These are phyloP conservation scores for Centaurea solstitialis DNA, from an alignment of 129 eudicot species.

Conservation along the genomic window DNA sequence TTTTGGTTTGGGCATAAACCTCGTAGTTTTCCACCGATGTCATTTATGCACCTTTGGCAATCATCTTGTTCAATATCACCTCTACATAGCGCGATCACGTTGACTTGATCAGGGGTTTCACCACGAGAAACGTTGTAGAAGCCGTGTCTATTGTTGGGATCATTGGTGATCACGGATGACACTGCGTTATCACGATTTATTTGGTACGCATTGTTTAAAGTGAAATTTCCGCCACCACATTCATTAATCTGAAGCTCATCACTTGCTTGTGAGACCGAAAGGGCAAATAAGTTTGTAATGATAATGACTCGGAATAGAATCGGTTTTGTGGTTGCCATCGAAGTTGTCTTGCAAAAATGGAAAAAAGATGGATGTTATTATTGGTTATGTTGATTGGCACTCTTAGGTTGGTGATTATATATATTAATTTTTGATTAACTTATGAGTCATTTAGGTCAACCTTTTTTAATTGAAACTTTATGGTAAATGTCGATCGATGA, in stretches of 20 bases:
- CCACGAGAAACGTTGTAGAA: slow-evolving; percentile 34
- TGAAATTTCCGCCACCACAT: not conserved
- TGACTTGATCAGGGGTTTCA: slow-evolving; percentile 27
- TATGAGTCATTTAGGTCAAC: no score
- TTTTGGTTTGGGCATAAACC: no score
- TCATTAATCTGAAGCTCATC: no score
- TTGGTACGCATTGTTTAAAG: slow-evolving; percentile 20
- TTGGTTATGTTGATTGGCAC: no score
- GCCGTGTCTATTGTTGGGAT: slow-evolving; percentile 22
- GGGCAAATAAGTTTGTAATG: not conserved
- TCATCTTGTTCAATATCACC: slow-evolving; percentile 38
- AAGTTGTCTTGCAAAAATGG: no score
- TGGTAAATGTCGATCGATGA: no score
- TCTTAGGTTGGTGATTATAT: no score
- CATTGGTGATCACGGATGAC: slow-evolving; percentile 10
- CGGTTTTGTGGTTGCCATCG: not conserved
- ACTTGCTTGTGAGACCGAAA: slow-evolving; percentile 11
- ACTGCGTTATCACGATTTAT: slow-evolving; percentile 20
- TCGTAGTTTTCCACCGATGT: not conserved
- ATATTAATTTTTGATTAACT: no score
- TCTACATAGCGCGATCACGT: slow-evolving; percentile 42
- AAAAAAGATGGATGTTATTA: no score
- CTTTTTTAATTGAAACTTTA: no score
- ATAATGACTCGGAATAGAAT: not conserved
- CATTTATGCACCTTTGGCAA: slow-evolving; percentile 33